A percentile compares a stretch with the other conserved stretches of the same genome.
phyloP scores from a whole-genome alignment of 2,329 filamentous ascomycete species.

The Canariomyces notabilis region DNA sequence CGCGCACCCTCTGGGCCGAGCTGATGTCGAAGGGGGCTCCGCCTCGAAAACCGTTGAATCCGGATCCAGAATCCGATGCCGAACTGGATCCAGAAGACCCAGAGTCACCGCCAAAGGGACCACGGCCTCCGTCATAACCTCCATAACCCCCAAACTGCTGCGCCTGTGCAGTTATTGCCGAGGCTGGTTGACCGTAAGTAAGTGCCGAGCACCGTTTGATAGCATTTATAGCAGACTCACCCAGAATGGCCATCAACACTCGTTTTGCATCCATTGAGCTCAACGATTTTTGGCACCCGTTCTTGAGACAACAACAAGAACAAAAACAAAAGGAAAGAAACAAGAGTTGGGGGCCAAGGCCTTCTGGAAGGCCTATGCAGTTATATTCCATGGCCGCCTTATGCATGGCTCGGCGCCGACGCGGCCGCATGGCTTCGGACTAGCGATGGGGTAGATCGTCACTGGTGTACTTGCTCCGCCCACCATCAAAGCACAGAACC shows the following conservation, averaged over 20 bases:
- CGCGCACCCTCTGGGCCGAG: conserved; percentile 11
- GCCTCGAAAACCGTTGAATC: conserved; percentile 19
- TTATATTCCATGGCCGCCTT: neutral
- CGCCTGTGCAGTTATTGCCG: neutral
- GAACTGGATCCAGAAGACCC: too few species aligned
- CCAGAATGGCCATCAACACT: neutral
- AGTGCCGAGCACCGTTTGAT: neutral
- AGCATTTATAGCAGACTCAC: neutral
- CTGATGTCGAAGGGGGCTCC: conserved; percentile 13
- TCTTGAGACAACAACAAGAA: neutral
- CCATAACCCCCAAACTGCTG: conserved; percentile 1
- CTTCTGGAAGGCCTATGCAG: neutral
- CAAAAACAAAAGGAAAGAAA: neutral
- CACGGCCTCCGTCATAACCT: neutral
- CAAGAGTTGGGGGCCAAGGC: neutral
- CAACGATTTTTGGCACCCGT: neutral
- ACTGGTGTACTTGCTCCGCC: too few species aligned
- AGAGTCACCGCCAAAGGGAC: neutral
- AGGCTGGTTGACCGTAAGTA: neutral
- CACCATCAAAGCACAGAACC: too few species aligned
- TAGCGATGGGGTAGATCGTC: conserved; percentile 4
- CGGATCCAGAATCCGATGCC: too few species aligned
- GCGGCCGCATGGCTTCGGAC: neutral
- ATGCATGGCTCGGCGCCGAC: neutral
- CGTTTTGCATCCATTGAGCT: neutral